phyloP scores from a whole-genome alignment of 495 filamentous ascomycete species.

The Terfezia boudieri region DNA sequence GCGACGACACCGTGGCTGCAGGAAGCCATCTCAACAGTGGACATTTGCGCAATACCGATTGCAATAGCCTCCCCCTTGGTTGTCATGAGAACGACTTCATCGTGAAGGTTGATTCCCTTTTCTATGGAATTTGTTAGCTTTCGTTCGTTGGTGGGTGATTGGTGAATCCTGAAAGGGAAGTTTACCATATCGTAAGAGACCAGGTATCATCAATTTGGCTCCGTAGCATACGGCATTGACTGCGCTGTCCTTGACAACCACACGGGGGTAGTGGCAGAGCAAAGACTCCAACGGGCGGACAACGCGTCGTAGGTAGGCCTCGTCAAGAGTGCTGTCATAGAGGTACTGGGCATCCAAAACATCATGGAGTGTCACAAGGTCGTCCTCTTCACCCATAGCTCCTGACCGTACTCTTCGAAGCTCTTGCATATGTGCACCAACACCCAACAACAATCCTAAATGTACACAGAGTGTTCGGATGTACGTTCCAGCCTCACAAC shows the following conservation, averaged over 20 bases:
- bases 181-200: conserved; percentile 68
- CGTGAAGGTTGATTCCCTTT: conserved; percentile 62
- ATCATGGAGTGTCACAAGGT: conserved; percentile 84
- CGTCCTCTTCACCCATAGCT: conserved; percentile 74
- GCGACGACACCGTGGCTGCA: conserved; percentile 94
- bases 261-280: conserved; percentile 74
- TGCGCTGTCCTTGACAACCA: conserved; percentile 91
- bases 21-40: conserved; percentile 67
- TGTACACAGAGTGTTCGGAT: conserved; percentile 96
- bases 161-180: conserved; percentile 1
- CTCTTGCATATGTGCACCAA: conserved; percentile 98
- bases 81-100: conserved; percentile 91
- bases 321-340: conserved; percentile 76
- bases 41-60: conserved; percentile 87
- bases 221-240: conserved; percentile 96
- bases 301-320: conserved; percentile 65
- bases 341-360: conserved; percentile 88
- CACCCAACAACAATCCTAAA: conserved; percentile 73
- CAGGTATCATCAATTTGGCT: conserved; percentile 94
- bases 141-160: neutral
- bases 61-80: conserved; percentile 98
- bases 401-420: conserved; percentile 79
- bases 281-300: conserved; percentile 80
- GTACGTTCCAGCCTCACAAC: conserved; percentile 94
- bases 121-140: conserved; percentile 28